Conservation (phyloP, 345 rosid species). For the Acer yangbiense region DNA sequence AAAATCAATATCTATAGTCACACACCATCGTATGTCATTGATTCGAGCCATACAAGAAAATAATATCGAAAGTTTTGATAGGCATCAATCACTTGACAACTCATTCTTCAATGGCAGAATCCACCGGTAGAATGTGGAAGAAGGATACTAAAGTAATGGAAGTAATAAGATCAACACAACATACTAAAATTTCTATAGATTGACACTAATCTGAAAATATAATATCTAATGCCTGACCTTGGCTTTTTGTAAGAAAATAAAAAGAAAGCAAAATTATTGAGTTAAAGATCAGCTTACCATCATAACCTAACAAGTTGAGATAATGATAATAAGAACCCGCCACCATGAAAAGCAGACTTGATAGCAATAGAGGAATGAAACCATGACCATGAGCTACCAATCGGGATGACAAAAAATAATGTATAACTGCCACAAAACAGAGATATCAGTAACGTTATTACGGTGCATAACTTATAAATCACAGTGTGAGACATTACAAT, state of each 20-base stretch:
- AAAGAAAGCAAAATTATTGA: neutral
- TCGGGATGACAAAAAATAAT: constrained; percentile 87
- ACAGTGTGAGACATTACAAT: neutral
- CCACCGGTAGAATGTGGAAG: neutral
- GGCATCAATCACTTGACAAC: neutral
- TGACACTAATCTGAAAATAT: too few relatives aligned
- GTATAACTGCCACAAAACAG: constrained; percentile 67
- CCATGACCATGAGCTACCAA: constrained; percentile 92
- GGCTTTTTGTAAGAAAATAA: too few relatives aligned
- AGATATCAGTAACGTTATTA: constrained; percentile 11
- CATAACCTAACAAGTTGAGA: constrained; percentile 97
- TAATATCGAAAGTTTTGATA: too few relatives aligned
- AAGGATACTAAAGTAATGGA: too few relatives aligned
- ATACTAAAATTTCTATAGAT: too few relatives aligned
- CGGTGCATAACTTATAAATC: neutral
- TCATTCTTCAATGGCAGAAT: neutral
- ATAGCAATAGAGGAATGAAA: constrained; percentile 75
- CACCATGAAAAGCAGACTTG: constrained; percentile 93
- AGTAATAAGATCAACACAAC: too few relatives aligned
- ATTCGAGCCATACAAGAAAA: too few relatives aligned
- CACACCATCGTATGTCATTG: too few relatives aligned
- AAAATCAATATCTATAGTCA: too few relatives aligned
- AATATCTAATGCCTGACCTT: too few relatives aligned
- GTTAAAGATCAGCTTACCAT: constrained; percentile 57
- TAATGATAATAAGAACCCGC: constrained; percentile 94